Evolutionary conservation across 2,329 filamentous ascomycete species (phyloP).

Genomic region (Dactylellina cionopaga): DNA sequence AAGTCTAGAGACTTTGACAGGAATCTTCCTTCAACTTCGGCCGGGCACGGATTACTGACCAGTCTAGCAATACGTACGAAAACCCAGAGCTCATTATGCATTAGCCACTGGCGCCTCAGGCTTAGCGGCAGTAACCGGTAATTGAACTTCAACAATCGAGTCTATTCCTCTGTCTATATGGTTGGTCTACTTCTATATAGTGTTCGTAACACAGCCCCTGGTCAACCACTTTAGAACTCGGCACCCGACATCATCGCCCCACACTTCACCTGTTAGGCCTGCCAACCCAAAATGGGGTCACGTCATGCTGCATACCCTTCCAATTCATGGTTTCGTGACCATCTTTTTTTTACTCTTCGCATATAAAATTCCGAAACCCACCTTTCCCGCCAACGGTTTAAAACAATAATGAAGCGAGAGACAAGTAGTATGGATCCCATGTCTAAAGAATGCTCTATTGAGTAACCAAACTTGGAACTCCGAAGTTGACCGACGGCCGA

Average conservation of each 20-base stretch:
- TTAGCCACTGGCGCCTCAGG: too few species aligned
- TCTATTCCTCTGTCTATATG: neutral
- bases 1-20: neutral
- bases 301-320: slow-evolving; percentile 47
- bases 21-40: neutral
- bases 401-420: slow-evolving; percentile 33
- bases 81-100: too few species aligned
- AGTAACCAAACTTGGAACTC: neutral
- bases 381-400: neutral
- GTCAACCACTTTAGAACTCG: slow-evolving; percentile 12
- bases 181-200: neutral
- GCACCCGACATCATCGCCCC: slow-evolving; percentile 45
- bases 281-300: slow-evolving; percentile 46
- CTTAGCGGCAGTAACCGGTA: too few species aligned
- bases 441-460: neutral
- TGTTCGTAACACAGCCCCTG: slow-evolving; percentile 39
- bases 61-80: too few species aligned
- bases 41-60: neutral
- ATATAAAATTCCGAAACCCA: too few species aligned
- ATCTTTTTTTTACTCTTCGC: neutral
- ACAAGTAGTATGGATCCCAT: slow-evolving; percentile 19
- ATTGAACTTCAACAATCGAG: neutral
- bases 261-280: slow-evolving; percentile 31
- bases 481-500: too few species aligned
- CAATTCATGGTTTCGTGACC: slow-evolving; percentile 20